Evolutionary conservation across 306 rosid genomes (phyloP).

Genomic region (Begonia masoniana): DNA sequence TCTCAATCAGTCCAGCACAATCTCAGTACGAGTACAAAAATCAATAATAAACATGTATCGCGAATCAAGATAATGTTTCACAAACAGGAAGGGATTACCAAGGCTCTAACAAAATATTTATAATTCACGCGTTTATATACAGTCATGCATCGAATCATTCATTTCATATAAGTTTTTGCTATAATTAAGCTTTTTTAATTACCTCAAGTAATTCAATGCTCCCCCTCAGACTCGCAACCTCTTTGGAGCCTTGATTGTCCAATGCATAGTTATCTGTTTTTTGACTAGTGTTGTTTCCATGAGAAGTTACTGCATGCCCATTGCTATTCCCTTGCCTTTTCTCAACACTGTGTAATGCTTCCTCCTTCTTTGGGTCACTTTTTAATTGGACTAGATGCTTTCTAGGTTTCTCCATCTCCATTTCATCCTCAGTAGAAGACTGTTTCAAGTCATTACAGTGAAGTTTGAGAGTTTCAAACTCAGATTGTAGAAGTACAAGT

Average conservation of each 20-base stretch:
- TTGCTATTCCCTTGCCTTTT: conserved; percentile 49
- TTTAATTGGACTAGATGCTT: too few species aligned
- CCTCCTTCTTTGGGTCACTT: conserved; percentile 51
- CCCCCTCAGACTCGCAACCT: conserved; percentile 52
- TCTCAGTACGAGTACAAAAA: too few species aligned
- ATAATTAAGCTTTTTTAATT: conserved; percentile 12
- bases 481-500: conserved; percentile 31
- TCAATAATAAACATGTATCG: too few species aligned
- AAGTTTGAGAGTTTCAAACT: conserved; percentile 39
- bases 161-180: conserved; percentile 1
- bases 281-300: conserved; percentile 27
- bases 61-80: too few species aligned
- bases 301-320: conserved; percentile 24
- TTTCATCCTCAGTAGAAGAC: too few species aligned
- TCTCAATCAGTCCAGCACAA: neutral
- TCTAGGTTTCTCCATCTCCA: too few species aligned
- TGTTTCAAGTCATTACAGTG: too few species aligned
- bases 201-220: conserved; percentile 81
- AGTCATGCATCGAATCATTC: neutral
- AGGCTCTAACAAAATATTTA: neutral
- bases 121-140: neutral
- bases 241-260: conserved; percentile 36
- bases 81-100: too few species aligned
- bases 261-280: conserved; percentile 33
- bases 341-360: conserved; percentile 33